phyloP scores from a whole-genome alignment of 2,329 filamentous ascomycete genomes.

The Aspergillus sp. region DNA sequence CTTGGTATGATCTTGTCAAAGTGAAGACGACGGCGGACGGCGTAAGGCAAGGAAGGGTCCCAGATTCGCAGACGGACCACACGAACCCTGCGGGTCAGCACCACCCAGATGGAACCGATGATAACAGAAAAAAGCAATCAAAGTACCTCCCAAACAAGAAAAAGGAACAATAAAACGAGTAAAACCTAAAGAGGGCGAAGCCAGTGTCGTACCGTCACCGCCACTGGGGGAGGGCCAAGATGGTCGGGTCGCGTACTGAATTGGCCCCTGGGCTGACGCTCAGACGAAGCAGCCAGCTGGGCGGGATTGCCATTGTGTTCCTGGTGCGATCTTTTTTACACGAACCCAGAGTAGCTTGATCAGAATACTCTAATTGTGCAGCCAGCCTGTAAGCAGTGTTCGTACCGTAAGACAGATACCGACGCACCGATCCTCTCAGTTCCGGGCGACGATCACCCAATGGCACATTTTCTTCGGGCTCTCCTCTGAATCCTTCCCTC shows the following conservation, averaged over 20 bases:
- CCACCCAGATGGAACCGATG: neutral
- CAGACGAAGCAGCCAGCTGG: neutral
- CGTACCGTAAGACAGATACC: constrained; percentile 14
- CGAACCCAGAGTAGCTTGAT: neutral
- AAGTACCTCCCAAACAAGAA: constrained; percentile 1
- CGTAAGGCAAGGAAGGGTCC: constrained; percentile 4
- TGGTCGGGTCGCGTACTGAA: constrained; percentile 6
- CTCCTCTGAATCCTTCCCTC: constrained; percentile 17
- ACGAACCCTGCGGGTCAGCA: constrained; percentile 8
- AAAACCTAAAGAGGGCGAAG: constrained; percentile 4
- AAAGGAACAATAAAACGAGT: constrained; percentile 1
- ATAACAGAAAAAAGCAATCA: constrained; percentile 7
- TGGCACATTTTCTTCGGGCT: constrained; percentile 19
- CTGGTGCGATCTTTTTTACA: neutral
- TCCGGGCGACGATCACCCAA: constrained; percentile 24
- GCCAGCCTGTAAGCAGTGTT: constrained; percentile 7
- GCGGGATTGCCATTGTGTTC: neutral
- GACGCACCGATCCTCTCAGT: constrained; percentile 16
- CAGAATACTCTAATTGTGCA: constrained; percentile 4
- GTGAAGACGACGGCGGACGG: neutral
- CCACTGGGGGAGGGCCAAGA: constrained; percentile 4
- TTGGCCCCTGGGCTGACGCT: constrained; percentile 6
- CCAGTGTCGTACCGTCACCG: constrained; percentile 12
- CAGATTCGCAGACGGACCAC: neutral
- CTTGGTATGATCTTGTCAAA: neutral